Base-by-base conservation (phyloP, 1,284 basidiomycete genomes). In the Rhodotorula sp. region DNA sequence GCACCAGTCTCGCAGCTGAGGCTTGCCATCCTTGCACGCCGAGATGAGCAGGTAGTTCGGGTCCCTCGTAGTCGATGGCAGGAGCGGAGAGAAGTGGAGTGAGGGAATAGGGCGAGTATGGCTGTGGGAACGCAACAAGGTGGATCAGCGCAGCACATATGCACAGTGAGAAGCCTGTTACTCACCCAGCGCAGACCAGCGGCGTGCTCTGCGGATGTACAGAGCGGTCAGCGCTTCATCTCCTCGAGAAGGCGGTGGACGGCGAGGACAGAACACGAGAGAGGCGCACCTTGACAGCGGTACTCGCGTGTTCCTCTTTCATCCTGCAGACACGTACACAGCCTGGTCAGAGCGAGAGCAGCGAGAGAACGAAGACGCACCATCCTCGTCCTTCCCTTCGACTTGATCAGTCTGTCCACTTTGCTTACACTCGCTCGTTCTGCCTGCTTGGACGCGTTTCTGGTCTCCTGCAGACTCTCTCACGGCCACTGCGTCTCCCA, bases 11-110 rank as follows among this genome's bases (percentile, higher is more conserved):
- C 93, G 87, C 74, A 96, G 83, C 92, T 95, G 95, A 47, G 94
- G 93, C 77, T 93, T 94, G 46, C 93, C 93, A 84, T 96, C 94
- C 82, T 97, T 96, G 84, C 94, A 96, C 76, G 90, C 91, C 63
- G 92, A 95, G 77, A 95, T 89, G 74, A 97, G 85, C 72, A 94
- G 83, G 81, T 89, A 97, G 40, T 88, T 87, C 69, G 87, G 86
- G 80, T 95, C 92, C n/a, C 60, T 24, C 7, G 72, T 47, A 9
- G 66, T 28, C 15, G 53, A 59, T 0, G 67, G 51, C 16, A 70
- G 59, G 50, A 70, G 64, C 11, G 67, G 59, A n/a, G 68, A 72
- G 65, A 76, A 77, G 47, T 71, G 64, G 11, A 77, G 52, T 9
- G 69, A 64, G 5, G 73, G 69, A 18, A 77, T 60, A 2, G 76